Base-by-base conservation (phyloP, 1,284 basidiomycete species). In the Agaricales sp. region DNA sequence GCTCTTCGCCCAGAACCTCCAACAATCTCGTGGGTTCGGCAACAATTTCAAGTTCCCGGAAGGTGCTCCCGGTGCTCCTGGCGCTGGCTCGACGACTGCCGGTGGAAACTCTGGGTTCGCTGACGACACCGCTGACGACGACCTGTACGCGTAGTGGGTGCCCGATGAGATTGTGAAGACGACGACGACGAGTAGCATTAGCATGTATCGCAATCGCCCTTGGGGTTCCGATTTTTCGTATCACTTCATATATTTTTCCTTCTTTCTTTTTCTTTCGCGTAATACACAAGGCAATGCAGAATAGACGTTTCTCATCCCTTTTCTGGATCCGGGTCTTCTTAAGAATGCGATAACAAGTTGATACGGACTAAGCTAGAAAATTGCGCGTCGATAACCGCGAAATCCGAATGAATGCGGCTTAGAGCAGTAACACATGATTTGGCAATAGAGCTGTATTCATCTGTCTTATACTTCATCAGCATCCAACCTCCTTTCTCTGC, bases 1-100 rank as follows among this genome's bases (percentile, higher is more conserved):
- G 74, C 88, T 92, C 82, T 92, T 92, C 62, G 65, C 89, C 30
- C 87, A 89, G 82, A 92, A 91, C 64, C 68, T 92, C 53, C 88
- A 91, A 69, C 90, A 93, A 66, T 87, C 87, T 53, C 82, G 87
- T 58, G 87, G 82, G 38, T 87, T 90, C 61, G 92, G 92, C 48
- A 84, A 83, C 64, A 84, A 80, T 63, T 96, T 96, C 82, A 92
- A 91, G 74, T 99, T 99, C 92, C 96, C 96, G 16, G 94, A 97
- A 59, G 72, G 74, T 50, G 63, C 70, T 47, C 39, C 39, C 8
- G 39, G 39, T 41, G 73, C 66, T 43, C 73, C 69, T 22, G 59
- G 71, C 48, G 68, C 75, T 48, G 69, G 71, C 38, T 70, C 66
- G n/a, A 63, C 73, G 14, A 66, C 69, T 12, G 69, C 65, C 14